Base-by-base conservation (phyloP, 2,329 filamentous ascomycete genomes). In the Aphanocladium album region DNA sequence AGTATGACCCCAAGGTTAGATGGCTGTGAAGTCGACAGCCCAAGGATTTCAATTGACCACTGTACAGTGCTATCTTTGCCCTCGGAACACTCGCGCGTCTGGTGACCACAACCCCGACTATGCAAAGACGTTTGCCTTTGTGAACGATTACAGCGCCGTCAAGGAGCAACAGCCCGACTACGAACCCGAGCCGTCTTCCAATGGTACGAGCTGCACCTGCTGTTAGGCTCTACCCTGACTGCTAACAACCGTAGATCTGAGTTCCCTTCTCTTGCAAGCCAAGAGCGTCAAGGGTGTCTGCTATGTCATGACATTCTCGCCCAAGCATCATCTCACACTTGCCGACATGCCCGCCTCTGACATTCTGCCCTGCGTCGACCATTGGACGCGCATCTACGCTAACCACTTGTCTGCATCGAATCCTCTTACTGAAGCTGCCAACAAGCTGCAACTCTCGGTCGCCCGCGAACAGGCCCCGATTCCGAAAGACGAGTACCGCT, bases 81-180 rank as follows among this genome's bases (percentile, higher is more conserved):
- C 95, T 1, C 86, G 92, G 41, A 99, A 99, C 73, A 82, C 89
- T 66, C 88, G 95, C 60, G 95, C 95, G 3, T 87, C 91, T 68
- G 95, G 95, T 60, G 91, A 95, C 69, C 73, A 75, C 62, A 99
- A 99, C 69, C 93, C 95, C 1, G 80, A 89, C 58, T 99, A 98
- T 72, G 82, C 89, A 57, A 85, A 85, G 69, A 96, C 92, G 0
- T 98, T 96, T 72, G 89, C 93, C 43, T 99, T 99, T 70, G 89
- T 98, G 67, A 99, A 99, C 70, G 95, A 99, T 74, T 99, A 95
- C 76, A 96, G 91, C 69, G 95, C 95, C 2, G 93, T 99, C 55
- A 97, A 96, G 77, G 93, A 97, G 76, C 82, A 90, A 64, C 95
- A 99, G 74, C 87, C 88, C 33, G 87, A 90, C 52, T 99, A 98